phyloP scores from a whole-genome alignment of 441 rosid genomes.

The Breynia disticha region DNA sequence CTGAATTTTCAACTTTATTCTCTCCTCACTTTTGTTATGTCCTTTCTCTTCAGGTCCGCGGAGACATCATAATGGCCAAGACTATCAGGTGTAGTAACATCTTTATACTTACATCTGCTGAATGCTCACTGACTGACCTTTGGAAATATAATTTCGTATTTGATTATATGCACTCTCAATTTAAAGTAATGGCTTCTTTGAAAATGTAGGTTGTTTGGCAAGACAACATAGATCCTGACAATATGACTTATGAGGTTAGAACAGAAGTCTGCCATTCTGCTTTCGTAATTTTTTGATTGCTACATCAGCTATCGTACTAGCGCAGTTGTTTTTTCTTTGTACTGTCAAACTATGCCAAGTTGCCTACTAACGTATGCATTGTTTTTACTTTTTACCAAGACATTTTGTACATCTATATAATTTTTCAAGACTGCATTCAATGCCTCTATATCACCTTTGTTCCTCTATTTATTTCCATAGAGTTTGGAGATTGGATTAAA shows the following conservation, averaged over 20 bases:
- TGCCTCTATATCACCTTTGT: too few relatives aligned
- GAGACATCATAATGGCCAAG: constrained; percentile 40
- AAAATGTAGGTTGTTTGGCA: constrained; percentile 50
- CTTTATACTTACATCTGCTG: neutral
- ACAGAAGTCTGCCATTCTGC: constrained; percentile 3
- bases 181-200: neutral
- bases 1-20: constrained; percentile 1
- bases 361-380: too few relatives aligned
- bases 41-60: constrained; percentile 37
- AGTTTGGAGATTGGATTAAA: too few relatives aligned
- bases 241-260: constrained; percentile 71
- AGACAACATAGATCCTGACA: constrained; percentile 62
- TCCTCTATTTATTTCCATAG: too few relatives aligned
- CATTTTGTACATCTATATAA: too few relatives aligned
- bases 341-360: neutral
- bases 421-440: neutral
- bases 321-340: neutral
- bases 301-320: neutral
- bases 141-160: neutral
- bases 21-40: neutral
- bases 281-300: constrained; percentile 1
- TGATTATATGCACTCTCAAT: neutral
- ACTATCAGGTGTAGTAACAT: constrained; percentile 41
- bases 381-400: too few relatives aligned
- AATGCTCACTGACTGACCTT: neutral